A percentile compares a stretch with the other conserved stretches of the same genome.
Conservation (phyloP, 805 yeast species). For the Metschnikowia proteae region DNA sequence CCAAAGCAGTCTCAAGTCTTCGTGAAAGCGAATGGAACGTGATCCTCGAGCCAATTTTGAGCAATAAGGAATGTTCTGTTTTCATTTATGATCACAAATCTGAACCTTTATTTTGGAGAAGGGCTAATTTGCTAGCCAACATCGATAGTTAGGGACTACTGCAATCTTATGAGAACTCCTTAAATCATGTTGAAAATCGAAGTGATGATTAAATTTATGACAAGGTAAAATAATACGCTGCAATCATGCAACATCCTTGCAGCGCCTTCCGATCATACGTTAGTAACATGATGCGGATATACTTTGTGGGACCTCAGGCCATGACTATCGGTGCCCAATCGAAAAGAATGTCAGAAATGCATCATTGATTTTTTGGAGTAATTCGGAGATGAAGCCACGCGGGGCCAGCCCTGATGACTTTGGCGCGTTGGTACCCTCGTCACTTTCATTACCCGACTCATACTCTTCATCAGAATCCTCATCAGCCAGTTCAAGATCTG, state of each 20-base stretch:
- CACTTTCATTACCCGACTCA: background rate
- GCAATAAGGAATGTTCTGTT: conserved; percentile 14
- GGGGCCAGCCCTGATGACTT: background rate
- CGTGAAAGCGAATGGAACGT: conserved; percentile 19
- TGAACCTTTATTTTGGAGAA: conserved; percentile 12
- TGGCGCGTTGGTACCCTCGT: background rate
- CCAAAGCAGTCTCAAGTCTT: conserved; percentile 10
- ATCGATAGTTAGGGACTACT: background rate
- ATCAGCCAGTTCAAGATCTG: background rate
- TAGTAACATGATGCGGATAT: conserved; percentile 6
- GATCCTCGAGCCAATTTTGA: conserved; percentile 18
- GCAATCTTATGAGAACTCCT: background rate
- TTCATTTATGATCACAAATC: conserved; percentile 15
- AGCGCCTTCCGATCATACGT: conserved; percentile 7
- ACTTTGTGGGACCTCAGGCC: background rate
- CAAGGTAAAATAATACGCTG: conserved; percentile 6
- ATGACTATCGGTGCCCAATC: background rate
- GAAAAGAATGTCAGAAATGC: conserved; percentile 1
- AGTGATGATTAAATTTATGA: conserved; percentile 4
- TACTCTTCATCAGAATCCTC: background rate
- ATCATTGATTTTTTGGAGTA: background rate
- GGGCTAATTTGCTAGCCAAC: conserved; percentile 3
- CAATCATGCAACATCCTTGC: conserved; percentile 7
- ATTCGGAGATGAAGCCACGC: background rate
- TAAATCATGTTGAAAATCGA: background rate